These are phyloP conservation scores for Populus pruinosa DNA, from an alignment of 345 rosid species.

Conservation along the genomic window DNA sequence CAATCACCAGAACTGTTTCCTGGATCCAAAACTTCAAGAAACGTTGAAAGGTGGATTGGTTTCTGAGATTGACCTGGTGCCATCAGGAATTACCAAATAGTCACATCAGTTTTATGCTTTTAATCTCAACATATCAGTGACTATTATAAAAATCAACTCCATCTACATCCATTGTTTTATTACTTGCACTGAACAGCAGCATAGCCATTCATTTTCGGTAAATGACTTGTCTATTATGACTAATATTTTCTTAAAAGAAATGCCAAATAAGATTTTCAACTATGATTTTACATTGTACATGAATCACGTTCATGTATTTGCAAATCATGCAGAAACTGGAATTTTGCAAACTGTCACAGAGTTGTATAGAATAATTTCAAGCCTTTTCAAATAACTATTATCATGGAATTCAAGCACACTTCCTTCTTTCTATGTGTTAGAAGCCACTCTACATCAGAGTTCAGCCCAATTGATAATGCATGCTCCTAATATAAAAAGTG, in stretches of 20 bases:
- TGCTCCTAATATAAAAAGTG: background rate
- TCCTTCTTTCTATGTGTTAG: background rate
- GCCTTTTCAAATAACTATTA: background rate
- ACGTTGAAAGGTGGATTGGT: conserved; percentile 17
- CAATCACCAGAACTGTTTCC: background rate
- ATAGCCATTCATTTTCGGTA: background rate
- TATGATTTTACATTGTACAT: background rate
- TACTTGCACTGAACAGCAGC: no score
- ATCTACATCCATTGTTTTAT: background rate
- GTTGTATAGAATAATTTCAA: background rate
- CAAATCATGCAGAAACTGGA: background rate
- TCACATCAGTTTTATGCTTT: background rate
- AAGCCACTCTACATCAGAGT: background rate
- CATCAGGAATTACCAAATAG: background rate
- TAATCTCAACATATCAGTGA: background rate
- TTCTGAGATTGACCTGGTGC: conserved; percentile 17
- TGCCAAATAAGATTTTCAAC: background rate
- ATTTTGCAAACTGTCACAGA: background rate
- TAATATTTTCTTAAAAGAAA: background rate
- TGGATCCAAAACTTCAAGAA: conserved; percentile 13
- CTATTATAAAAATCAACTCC: background rate
- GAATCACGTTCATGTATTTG: background rate
- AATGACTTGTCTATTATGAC: background rate
- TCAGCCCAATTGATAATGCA: background rate
- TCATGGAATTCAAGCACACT: background rate